phyloP scores from a whole-genome alignment of 1,284 basidiomycete species.

The Austropuccinia psidii region DNA sequence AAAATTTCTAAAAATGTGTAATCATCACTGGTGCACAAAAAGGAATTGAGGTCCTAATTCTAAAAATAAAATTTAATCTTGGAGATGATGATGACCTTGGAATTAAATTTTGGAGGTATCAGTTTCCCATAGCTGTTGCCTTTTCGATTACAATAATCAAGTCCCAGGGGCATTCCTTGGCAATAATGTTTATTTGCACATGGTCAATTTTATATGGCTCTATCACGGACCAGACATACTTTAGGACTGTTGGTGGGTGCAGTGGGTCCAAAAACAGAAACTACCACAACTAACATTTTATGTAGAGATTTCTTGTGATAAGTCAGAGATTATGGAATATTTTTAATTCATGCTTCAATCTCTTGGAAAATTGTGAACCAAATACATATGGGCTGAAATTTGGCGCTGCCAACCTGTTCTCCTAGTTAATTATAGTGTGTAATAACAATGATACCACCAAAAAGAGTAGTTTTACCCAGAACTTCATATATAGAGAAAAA shows the following conservation, averaged over 20 bases:
- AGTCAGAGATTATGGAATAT: no score
- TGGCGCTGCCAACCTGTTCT: no score
- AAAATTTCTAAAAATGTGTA: neutral
- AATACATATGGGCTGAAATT: no score
- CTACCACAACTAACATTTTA: no score
- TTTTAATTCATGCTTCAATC: no score
- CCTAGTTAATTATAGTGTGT: no score
- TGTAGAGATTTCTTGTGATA: no score
- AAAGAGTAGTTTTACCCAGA: no score
- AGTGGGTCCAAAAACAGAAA: no score
- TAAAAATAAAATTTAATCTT: neutral
- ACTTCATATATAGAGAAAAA: no score
- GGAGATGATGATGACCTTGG: neutral
- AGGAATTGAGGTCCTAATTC: neutral
- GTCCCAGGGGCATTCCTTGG: neutral
- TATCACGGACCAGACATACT: neutral
- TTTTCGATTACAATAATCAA: constrained; percentile 14
- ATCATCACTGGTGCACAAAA: neutral
- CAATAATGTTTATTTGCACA: neutral
- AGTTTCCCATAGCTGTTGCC: neutral
- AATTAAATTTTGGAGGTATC: neutral
- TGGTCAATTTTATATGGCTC: neutral
- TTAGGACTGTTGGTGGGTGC: neutral
- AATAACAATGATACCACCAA: no score
- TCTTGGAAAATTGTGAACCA: no score